Conservation (phyloP, 2,329 filamentous ascomycete species). For the Clonostachys byssicola region DNA sequence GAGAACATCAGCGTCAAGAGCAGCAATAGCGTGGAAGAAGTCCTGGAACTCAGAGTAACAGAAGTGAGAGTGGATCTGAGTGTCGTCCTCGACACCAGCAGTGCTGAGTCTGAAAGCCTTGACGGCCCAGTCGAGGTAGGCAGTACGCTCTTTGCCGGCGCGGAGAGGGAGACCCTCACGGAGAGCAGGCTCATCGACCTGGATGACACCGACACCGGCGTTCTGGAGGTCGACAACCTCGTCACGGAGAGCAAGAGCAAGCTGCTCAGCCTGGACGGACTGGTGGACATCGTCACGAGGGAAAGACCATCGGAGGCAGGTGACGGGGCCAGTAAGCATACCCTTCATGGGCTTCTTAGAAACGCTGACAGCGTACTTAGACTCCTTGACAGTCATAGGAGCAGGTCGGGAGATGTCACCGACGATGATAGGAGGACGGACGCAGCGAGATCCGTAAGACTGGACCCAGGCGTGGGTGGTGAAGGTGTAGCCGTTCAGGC, state of each 20-base stretch:
- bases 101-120: slow-evolving; percentile 97
- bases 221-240: slow-evolving; percentile 98
- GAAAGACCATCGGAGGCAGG: slow-evolving; percentile 99
- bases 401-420: slow-evolving; percentile 96
- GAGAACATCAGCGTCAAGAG: slow-evolving; percentile 95
- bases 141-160: slow-evolving; percentile 87
- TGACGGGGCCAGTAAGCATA: slow-evolving; percentile 99
- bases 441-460: slow-evolving; percentile 96
- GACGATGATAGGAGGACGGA: slow-evolving; percentile 96
- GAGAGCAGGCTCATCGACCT: slow-evolving; percentile 98
- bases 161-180: slow-evolving; percentile 99
- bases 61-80: slow-evolving; percentile 99
- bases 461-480: slow-evolving; percentile 99
- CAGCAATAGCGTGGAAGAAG: slow-evolving; percentile 99
- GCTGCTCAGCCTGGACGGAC: slow-evolving; percentile 97
- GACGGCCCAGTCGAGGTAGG: slow-evolving; percentile 96
- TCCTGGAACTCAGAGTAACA: slow-evolving; percentile 99
- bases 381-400: slow-evolving; percentile 99
- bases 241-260: slow-evolving; percentile 95
- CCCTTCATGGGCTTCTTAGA: slow-evolving; percentile 99
- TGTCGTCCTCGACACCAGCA: slow-evolving; percentile 88
- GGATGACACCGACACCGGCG: slow-evolving; percentile 95
- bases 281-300: slow-evolving; percentile 99
- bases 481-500: slow-evolving; percentile 94
- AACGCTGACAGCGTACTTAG: slow-evolving; percentile 94